phyloP scores from a whole-genome alignment of 352 stramenopile genomes.

The Pythium grandisporangium region DNA sequence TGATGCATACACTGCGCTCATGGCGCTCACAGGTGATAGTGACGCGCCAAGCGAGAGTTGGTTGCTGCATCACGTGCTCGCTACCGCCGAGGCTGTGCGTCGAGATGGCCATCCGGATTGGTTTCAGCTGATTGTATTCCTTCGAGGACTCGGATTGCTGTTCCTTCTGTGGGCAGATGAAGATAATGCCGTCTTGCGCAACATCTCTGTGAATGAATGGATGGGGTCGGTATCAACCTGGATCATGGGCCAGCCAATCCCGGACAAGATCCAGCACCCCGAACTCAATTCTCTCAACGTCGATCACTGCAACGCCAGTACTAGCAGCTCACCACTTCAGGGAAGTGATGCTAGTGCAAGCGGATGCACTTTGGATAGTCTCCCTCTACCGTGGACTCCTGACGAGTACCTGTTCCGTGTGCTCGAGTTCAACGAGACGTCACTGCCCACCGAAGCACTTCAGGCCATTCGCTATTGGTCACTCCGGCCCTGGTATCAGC shows the following conservation, averaged over 20 bases:
- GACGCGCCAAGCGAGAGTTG: conserved; percentile 28
- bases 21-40: conserved; percentile 49
- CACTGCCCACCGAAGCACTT: conserved; percentile 53
- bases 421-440: conserved; percentile 49
- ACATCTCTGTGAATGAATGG: conserved; percentile 69
- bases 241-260: conserved; percentile 48
- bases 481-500: conserved; percentile 54
- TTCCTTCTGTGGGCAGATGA: conserved; percentile 76
- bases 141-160: conserved; percentile 63
- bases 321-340: not conserved
- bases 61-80: conserved; percentile 68
- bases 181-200: conserved; percentile 45
- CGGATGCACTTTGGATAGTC: conserved; percentile 22
- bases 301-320: conserved; percentile 29
- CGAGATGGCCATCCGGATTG: conserved; percentile 71
- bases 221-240: conserved; percentile 53
- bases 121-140: conserved; percentile 66
- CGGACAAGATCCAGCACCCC: conserved; percentile 42
- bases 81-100: conserved; percentile 42
- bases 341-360: not conserved
- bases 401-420: conserved; percentile 74
- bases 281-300: conserved; percentile 56
- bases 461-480: conserved; percentile 66
- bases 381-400: conserved; percentile 55
- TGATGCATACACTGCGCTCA: conserved; percentile 50